Base-by-base conservation (phyloP, 192 early-diverging fungal genomes). In the Coemansia umbellata region DNA sequence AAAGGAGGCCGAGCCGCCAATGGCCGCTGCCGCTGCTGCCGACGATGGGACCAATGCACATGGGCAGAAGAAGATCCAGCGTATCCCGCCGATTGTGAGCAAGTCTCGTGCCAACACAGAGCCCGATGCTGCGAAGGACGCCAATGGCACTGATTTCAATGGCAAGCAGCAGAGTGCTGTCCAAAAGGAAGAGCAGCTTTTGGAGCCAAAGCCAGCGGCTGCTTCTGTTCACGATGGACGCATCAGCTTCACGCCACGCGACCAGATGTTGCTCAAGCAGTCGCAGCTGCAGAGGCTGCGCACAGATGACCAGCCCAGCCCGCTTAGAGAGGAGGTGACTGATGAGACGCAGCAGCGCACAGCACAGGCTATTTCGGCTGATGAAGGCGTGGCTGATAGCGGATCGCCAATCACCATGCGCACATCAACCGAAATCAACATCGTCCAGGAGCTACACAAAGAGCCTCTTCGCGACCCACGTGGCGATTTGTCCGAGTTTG, bases 401-500 rank as follows among this genome's bases (percentile, higher is more conserved):
- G n/a, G n/a, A n/a, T n/a, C n/a, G n/a, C n/a, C n/a, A n/a, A n/a
- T 21, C 21, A 55, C 53, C 5, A 52, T 39, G 3, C 31, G 58
- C 14, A 58, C 54, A 15, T 58, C 67, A 19, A 19, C 52, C 1
- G 63, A 73, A 28, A 47, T 73, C 45, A 74, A 27, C 24, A 66
- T 74, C 13, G 45, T 66, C 13, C 35, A 44, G 17, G 44, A 48
- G 2, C 42, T 40, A 45, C 70, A 74, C 35, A 55, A 55, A 23
- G 70, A 74, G 31, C 70, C 70, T 22, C 15, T 66, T 30, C 57
- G 52, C 23, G 70, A 74, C 40, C 70, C 70, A 0, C 55, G 70
- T 14, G 70, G 44, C 18, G 69, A 65, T 27, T 50, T 73, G 26
- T 65, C 69, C 4, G 62, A 55, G 9, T 41, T 73, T 44, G 50